These are phyloP conservation scores for Dictyostelium firmibasis DNA, from an alignment of 78 protist genomes.

Conservation along the genomic window DNA sequence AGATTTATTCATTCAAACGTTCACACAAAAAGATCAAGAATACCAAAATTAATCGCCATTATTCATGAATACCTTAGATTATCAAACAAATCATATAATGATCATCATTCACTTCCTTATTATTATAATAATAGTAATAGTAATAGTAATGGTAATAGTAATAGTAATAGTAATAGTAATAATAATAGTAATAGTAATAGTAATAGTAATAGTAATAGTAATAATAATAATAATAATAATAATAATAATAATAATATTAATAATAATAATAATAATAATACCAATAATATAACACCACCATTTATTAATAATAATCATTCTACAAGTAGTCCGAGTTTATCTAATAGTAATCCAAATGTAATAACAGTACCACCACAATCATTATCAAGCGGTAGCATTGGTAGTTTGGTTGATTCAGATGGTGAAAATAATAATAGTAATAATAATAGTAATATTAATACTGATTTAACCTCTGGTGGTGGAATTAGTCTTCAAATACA, in stretches of 20 bases:
- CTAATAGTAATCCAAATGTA: not conserved
- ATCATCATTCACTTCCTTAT: not conserved
- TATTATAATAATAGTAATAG: not conserved
- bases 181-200: not conserved
- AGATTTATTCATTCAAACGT: constrained; percentile 41
- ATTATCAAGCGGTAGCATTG: not conserved
- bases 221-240: not conserved
- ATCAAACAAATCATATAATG: constrained; percentile 2
- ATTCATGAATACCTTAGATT: constrained; percentile 47
- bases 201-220: not conserved
- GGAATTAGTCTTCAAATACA: not conserved
- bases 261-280: not conserved
- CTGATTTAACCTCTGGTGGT: not conserved
- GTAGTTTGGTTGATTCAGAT: not conserved
- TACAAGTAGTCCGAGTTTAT: not conserved
- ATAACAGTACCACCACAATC: not conserved
- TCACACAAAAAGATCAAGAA: constrained; percentile 1
- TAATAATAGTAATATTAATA: not conserved
- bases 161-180: not conserved
- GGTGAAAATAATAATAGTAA: not conserved
- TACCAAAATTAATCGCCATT: constrained; percentile 11
- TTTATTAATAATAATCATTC: not conserved
- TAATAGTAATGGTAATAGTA: not conserved
- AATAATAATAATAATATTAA: not conserved
- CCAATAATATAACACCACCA: not conserved